Conservation (phyloP, 345 rosid species). For the Hypericum perforatum region DNA sequence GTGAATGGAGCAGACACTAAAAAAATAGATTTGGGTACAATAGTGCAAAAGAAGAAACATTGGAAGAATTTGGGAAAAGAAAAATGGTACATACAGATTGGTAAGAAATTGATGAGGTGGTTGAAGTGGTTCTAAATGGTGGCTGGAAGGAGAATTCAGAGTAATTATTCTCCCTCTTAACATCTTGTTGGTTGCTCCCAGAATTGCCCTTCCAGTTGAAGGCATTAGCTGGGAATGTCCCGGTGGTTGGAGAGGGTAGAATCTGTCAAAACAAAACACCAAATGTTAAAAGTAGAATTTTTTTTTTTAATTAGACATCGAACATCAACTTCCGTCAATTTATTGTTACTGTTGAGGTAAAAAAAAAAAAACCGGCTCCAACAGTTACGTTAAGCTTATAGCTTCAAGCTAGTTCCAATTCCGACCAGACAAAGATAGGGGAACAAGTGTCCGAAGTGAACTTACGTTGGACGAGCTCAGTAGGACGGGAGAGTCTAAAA, state of each 20-base stretch:
- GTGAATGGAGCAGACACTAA: too few relatives aligned
- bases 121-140: too few relatives aligned
- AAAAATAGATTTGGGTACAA: not conserved
- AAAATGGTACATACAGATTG: constrained; percentile 25
- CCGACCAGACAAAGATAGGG: too few relatives aligned
- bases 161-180: constrained; percentile 35
- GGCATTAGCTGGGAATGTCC: constrained; percentile 45
- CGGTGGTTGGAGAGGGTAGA: constrained; percentile 87
- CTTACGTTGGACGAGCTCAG: constrained; percentile 60
- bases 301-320: too few relatives aligned
- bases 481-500: constrained; percentile 79
- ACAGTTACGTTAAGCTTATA: too few relatives aligned
- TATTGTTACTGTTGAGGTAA: too few relatives aligned
- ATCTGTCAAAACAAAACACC: constrained; percentile 34
- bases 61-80: not conserved
- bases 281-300: too few relatives aligned
- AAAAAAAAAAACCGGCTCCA: too few relatives aligned
- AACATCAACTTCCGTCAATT: too few relatives aligned
- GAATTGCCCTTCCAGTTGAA: constrained; percentile 40
- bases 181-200: constrained; percentile 16
- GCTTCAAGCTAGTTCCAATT: too few relatives aligned
- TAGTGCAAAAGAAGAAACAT: not conserved
- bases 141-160: constrained; percentile 44
- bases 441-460: not conserved
- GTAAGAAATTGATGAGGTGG: not conserved